Conservation (phyloP, 1,284 basidiomycete genomes). For the Golubevia sp. region DNA sequence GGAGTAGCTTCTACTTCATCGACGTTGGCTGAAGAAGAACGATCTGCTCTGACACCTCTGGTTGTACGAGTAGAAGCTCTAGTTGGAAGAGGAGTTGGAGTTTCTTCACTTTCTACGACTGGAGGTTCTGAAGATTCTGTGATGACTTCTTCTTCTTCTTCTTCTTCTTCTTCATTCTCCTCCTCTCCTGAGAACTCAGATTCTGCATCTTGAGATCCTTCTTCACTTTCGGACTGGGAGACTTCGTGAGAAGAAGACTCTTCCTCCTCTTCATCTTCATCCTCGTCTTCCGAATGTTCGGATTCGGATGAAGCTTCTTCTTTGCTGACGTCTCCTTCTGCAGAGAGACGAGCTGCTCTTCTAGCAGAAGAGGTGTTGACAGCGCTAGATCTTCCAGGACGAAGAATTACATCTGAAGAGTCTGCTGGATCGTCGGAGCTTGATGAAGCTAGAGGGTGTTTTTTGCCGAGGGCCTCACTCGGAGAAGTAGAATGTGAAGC, state of each 20-base stretch:
- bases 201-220: neutral
- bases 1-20: neutral
- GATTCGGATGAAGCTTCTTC: conserved; percentile 10
- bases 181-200: conserved; percentile 10
- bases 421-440: neutral
- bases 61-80: neutral
- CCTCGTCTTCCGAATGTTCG: conserved; percentile 13
- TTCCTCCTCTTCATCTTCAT: conserved; percentile 11
- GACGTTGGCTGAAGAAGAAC: neutral
- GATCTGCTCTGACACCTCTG: neutral
- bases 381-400: neutral
- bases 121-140: neutral
- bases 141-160: conserved; percentile 21
- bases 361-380: neutral
- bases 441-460: neutral
- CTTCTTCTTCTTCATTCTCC: conserved; percentile 18
- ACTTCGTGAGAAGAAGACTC: conserved; percentile 8
- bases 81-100: neutral
- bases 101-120: neutral
- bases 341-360: neutral
- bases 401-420: neutral
- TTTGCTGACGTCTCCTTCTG: neutral
- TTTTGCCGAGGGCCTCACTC: neutral
- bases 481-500: neutral
- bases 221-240: conserved; percentile 1